Evolutionary conservation across 2,329 filamentous ascomycete species (phyloP).

Genomic region (Ophiostoma novo-ulmi): DNA sequence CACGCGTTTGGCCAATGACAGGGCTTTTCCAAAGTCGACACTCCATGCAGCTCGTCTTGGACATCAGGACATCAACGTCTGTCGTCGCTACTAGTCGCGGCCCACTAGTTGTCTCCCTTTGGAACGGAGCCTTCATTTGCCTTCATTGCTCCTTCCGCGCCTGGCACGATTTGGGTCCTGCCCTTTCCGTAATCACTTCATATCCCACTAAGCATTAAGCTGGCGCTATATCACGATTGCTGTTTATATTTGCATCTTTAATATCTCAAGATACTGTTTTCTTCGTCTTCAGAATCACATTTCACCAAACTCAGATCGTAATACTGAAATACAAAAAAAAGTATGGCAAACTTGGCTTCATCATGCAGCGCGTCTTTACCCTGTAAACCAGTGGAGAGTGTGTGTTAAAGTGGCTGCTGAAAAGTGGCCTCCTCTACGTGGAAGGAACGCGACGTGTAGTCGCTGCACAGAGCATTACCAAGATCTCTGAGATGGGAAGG

Average conservation of each 20-base stretch:
- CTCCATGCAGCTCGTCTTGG: background rate
- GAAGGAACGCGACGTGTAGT: conserved; percentile 10
- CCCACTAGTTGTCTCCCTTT: conserved; percentile 3
- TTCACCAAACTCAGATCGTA: background rate
- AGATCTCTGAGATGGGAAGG: background rate
- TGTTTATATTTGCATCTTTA: background rate
- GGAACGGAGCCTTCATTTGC: conserved; percentile 14
- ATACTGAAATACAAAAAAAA: background rate
- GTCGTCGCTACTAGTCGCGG: no score
- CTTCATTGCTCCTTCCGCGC: background rate
- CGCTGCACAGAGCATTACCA: background rate
- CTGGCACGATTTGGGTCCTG: background rate
- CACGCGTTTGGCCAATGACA: conserved; percentile 20
- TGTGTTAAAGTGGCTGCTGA: conserved; percentile 3
- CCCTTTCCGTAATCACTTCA: background rate
- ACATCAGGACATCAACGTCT: background rate
- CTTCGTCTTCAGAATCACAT: background rate
- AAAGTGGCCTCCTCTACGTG: background rate
- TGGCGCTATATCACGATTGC: background rate
- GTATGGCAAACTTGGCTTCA: background rate
- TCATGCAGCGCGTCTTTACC: conserved; percentile 5
- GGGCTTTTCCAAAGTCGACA: background rate
- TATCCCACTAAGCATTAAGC: background rate
- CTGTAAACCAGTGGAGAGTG: background rate
- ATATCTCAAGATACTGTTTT: background rate